Base-by-base conservation (phyloP, 495 filamentous ascomycete genomes). In the Podospora didyma region DNA sequence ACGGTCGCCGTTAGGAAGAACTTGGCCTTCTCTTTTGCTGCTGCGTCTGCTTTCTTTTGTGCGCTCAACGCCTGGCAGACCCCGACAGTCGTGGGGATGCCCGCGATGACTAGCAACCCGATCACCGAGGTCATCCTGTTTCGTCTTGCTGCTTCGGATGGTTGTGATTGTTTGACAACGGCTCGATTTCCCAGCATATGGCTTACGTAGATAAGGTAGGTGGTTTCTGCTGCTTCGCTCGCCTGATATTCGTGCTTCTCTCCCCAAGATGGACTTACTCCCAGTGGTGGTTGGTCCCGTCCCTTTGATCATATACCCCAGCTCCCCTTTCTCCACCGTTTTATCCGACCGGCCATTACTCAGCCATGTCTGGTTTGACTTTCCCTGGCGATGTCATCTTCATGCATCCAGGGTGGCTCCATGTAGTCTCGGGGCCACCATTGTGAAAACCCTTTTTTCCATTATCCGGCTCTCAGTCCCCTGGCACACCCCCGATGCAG, bases 21-120 rank as follows among this genome's bases (percentile, higher is more conserved):
- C 63, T 79, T 80, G 56, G 72, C 72, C 54, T 77, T 76, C n/a
- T 78, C 76, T 53, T 80, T 80, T 19, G 71, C 70, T 34, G 74
- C 71, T n/a, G 67, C 63, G 60, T 80, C 68, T 49, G 69, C 67
- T 49, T 76, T 77, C 59, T 80, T 79, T 61, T 80, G 77, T 10
- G 75, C 77, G 59, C 76, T 76, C 46, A 80, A 62, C 6, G 76
- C 77, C 57, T 79, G 70, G 47, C 75, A 75, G 57, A 79, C 75
- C 11, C 77, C 77, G 24, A 79, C 78, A 11, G 75, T 75, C 14
- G 77, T 80, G 50, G 77, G 77, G 51, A 80, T 80, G 20, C 67
- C 69, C 22, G 72, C 66, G 42, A 80, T 54, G 44, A 75, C 63
- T 7, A 80, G 64, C n/a, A 80, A 62, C 14, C 77, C 76, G n/a